Percentiles rank a stretch among this genome's conserved stretches.
Conservation (phyloP, 257 asterid genomes). For the Vinca minor region DNA sequence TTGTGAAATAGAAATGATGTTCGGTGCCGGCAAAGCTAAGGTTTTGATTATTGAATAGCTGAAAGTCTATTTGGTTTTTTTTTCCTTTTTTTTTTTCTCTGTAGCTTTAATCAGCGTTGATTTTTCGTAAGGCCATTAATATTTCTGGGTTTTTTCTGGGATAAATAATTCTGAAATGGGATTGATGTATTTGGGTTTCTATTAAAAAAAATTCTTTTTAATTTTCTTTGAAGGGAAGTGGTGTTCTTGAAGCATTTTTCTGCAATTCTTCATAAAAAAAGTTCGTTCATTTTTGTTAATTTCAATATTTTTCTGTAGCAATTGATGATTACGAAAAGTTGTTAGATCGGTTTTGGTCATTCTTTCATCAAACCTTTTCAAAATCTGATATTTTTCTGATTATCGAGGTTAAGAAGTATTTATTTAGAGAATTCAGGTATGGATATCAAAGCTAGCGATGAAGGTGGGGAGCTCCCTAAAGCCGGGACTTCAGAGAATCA, state of each 20-base stretch:
- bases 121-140: background rate
- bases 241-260: slow-evolving; percentile 16
- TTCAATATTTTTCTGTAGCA: no score
- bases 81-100: background rate
- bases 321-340: no score
- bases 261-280: no score
- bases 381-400: background rate
- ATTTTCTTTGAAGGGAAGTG: slow-evolving; percentile 7
- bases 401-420: background rate
- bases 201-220: slow-evolving; percentile 10
- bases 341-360: no score
- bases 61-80: slow-evolving; percentile 35
- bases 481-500: slow-evolving; percentile 20
- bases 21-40: slow-evolving; percentile 31
- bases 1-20: slow-evolving; percentile 17
- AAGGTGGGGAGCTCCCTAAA: slow-evolving; percentile 26
- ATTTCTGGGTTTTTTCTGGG: slow-evolving; percentile 18
- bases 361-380: slow-evolving; percentile 6
- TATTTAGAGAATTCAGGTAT: slow-evolving; percentile 24
- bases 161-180: slow-evolving; percentile 1
- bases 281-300: slow-evolving; percentile 7
- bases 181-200: slow-evolving; percentile 14
- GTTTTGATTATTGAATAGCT: slow-evolving; percentile 30
- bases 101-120: slow-evolving; percentile 11
- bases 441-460: slow-evolving; percentile 42